phyloP scores from a whole-genome alignment of 208 protist genomes.

The Porcisia hertigi region DNA sequence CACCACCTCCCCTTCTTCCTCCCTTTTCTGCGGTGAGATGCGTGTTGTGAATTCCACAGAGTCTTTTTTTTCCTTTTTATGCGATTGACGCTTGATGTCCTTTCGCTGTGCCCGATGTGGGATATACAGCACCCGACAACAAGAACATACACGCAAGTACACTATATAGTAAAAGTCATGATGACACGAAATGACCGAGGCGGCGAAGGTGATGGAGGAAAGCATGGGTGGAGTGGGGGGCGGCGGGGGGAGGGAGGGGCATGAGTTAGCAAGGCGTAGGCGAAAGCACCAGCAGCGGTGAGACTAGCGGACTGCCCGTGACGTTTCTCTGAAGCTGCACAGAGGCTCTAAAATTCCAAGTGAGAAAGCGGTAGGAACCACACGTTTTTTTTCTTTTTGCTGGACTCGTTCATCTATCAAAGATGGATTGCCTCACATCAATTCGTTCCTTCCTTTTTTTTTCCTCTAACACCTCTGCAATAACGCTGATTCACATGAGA shows the following conservation, averaged over 20 bases:
- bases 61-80: conserved; percentile 1
- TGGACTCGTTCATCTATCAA: background rate
- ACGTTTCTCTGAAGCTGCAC: background rate
- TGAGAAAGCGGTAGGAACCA: background rate
- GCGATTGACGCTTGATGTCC: background rate
- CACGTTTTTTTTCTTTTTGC: background rate
- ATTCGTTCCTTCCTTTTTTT: too few relatives aligned
- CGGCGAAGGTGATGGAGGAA: background rate
- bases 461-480: too few relatives aligned
- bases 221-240: background rate
- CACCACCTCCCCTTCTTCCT: too few relatives aligned
- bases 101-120: background rate
- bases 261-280: background rate
- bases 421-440: too few relatives aligned
- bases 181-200: background rate
- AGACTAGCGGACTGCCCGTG: background rate
- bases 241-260: background rate
- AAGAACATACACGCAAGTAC: background rate
- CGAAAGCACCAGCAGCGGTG: background rate
- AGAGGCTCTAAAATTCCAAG: background rate
- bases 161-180: background rate
- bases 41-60: background rate
- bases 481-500: too few relatives aligned
- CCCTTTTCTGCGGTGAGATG: background rate
- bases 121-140: background rate